Evolutionary conservation across 345 rosid genomes (phyloP).

Genomic region (Cardamine resedifolia): DNA sequence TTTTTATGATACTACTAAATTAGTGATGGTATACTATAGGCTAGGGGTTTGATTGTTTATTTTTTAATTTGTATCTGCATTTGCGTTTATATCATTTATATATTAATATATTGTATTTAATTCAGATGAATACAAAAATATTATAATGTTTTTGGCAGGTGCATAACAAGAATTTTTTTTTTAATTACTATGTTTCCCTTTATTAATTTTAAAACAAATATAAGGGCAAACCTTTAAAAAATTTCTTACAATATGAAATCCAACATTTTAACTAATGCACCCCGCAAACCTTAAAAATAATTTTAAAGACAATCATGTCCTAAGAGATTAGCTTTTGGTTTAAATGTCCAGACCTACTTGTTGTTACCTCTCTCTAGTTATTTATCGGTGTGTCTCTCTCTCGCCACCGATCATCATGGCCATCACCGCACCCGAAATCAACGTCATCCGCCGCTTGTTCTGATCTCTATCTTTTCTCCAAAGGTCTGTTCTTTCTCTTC

Average conservation of each 20-base stretch:
- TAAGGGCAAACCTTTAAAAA: neutral
- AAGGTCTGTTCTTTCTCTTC: constrained; percentile 13
- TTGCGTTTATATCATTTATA: neutral
- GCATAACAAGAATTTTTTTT: neutral
- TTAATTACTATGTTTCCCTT: neutral
- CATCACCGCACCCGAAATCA: constrained; percentile 23
- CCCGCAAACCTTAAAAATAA: constrained; percentile 1
- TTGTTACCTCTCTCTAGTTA: neutral
- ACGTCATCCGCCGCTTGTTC: constrained; percentile 15
- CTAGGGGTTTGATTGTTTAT: neutral
- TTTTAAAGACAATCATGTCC: constrained; percentile 4
- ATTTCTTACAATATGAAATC: neutral
- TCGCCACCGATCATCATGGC: constrained; percentile 32
- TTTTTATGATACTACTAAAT: neutral
- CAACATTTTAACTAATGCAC: neutral
- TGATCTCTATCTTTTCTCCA: constrained; percentile 17
- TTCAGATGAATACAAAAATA: neutral
- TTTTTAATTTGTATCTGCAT: neutral
- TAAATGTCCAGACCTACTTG: constrained; percentile 36
- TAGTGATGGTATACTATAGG: neutral
- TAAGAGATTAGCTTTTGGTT: neutral
- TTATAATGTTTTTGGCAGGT: neutral
- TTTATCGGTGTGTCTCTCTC: constrained; percentile 20
- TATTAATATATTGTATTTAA: neutral
- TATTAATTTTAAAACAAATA: neutral